Conservation (phyloP, 208 protist species). For the Trypanosoma mega region DNA sequence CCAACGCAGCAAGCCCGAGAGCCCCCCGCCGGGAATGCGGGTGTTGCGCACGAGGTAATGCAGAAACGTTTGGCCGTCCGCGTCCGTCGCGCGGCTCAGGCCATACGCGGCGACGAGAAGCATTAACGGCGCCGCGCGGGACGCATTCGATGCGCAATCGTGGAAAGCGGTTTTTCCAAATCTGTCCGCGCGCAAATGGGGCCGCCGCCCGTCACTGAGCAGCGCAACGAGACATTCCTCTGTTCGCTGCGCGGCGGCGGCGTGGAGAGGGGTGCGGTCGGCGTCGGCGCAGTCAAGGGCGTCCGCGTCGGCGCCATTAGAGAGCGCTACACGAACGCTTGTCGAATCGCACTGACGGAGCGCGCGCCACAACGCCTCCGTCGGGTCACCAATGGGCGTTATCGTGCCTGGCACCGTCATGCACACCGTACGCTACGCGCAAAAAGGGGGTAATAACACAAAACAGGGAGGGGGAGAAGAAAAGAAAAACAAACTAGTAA, state of each 20-base stretch:
- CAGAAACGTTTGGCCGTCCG: constrained; percentile 49
- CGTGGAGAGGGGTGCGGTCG: constrained; percentile 42
- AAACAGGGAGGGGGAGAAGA: constrained; percentile 11
- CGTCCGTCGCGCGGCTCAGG: constrained; percentile 13
- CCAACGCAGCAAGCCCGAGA: constrained; percentile 41
- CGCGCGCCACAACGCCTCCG: background rate
- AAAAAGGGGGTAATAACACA: background rate
- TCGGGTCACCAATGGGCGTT: no score
- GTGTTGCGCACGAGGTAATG: constrained; percentile 53
- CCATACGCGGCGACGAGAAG: constrained; percentile 61
- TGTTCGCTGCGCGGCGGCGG: constrained; percentile 24
- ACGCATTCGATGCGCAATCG: constrained; percentile 23
- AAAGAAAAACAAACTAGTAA: background rate
- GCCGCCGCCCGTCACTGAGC: constrained; percentile 20
- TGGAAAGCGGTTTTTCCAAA: constrained; percentile 57
- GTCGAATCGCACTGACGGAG: constrained; percentile 14
- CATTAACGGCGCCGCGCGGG: constrained; percentile 29
- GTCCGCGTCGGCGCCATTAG: constrained; percentile 26
- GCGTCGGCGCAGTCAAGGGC: background rate
- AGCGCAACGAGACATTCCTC: constrained; percentile 50
- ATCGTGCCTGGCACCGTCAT: no score
- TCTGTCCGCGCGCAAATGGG: constrained; percentile 25
- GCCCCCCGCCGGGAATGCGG: constrained; percentile 12
- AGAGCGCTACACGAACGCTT: constrained; percentile 15
- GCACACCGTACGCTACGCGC: background rate